A percentile compares a stretch with the other conserved stretches of the same genome.
phyloP scores from a whole-genome alignment of 805 yeast genomes.

The Wickerhamomyces canadensis region DNA sequence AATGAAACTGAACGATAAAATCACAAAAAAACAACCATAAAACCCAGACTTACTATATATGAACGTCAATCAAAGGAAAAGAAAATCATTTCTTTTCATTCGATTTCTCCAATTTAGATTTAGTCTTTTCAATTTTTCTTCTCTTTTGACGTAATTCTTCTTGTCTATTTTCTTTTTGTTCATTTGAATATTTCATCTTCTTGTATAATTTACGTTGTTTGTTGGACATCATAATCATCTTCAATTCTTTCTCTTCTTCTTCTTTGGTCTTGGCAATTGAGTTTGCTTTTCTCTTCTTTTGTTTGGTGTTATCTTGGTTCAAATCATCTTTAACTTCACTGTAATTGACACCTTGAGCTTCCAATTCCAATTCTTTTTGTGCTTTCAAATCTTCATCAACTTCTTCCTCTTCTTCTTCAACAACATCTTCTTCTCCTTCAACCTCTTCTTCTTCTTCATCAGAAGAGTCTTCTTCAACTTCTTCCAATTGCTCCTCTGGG shows the following conservation, averaged over 20 bases:
- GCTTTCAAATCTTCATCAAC: slow-evolving; percentile 54
- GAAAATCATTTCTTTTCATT: slow-evolving; percentile 3
- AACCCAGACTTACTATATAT: neutral
- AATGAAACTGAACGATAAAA: too few species aligned
- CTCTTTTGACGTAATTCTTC: slow-evolving; percentile 64
- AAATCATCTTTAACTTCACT: slow-evolving; percentile 46
- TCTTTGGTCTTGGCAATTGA: slow-evolving; percentile 38
- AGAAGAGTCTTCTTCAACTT: slow-evolving; percentile 36
- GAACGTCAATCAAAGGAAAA: neutral
- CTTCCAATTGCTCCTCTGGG: slow-evolving; percentile 55
- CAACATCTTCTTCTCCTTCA: slow-evolving; percentile 41
- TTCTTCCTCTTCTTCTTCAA: slow-evolving; percentile 46
- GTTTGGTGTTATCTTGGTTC: slow-evolving; percentile 30
- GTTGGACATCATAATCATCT: slow-evolving; percentile 96
- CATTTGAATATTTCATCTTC: slow-evolving; percentile 89
- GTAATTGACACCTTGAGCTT: slow-evolving; percentile 80
- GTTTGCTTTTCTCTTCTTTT: slow-evolving; percentile 32
- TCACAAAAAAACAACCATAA: too few species aligned
- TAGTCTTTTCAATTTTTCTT: slow-evolving; percentile 57
- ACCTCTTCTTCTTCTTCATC: slow-evolving; percentile 50
- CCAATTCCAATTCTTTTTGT: slow-evolving; percentile 83
- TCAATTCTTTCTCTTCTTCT: slow-evolving; percentile 81
- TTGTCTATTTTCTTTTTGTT: slow-evolving; percentile 73
- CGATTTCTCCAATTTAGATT: slow-evolving; percentile 16
- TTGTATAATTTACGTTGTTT: slow-evolving; percentile 91